Evolutionary conservation across 805 yeast species (phyloP), one percentile per base, ranked within the genome.

Genomic region (Teunomyces kruisii): DNA sequence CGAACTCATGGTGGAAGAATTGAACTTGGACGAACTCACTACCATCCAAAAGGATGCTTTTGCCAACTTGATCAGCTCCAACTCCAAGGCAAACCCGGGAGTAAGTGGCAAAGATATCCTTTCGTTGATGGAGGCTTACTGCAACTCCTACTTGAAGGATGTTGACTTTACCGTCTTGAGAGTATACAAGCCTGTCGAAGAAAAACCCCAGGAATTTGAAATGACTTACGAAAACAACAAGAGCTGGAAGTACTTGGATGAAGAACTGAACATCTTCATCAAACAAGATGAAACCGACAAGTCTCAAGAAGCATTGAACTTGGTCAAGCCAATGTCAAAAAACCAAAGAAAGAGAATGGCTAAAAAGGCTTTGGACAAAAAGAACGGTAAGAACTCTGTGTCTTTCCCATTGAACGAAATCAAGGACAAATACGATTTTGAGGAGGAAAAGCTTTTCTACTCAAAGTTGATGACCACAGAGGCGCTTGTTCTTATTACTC

Each of bases 401-500:
- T 15, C 27, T 1, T 30, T 29, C n/a, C 24, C 35, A n/a, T n/a
- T 28, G 10, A 31, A 16, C 16, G 29, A 30, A 10, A 26, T 16
- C n/a, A 30, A 29, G 22, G 19, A 27, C 27, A 24, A 35, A 22
- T 17, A 24, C 13, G 38, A 35, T 13, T 35, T 35, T 35, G 38
- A 35, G 26, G 28, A 35, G n/a, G 38, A 35, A 35, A 35, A 35
- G 10, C 28, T 16, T 9, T 69, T 72, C 55, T 57, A 67, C 35
- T 52, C 50, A 14, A 59, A 62, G 29, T 57, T 72, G 27, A 58
- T 58, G 51, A 47, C 64, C 10, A 72, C 76, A 0, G 76, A 72
- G 47, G 76, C 77, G 8, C 52, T 72, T 15, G 66, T 68, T 2
- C 49, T 72, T 26, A 50, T 72, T 10, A 68, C 75, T 4, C 40